Base-by-base conservation (phyloP, 371 early-diverging fungal species). In the Synchytrium microbalum region DNA sequence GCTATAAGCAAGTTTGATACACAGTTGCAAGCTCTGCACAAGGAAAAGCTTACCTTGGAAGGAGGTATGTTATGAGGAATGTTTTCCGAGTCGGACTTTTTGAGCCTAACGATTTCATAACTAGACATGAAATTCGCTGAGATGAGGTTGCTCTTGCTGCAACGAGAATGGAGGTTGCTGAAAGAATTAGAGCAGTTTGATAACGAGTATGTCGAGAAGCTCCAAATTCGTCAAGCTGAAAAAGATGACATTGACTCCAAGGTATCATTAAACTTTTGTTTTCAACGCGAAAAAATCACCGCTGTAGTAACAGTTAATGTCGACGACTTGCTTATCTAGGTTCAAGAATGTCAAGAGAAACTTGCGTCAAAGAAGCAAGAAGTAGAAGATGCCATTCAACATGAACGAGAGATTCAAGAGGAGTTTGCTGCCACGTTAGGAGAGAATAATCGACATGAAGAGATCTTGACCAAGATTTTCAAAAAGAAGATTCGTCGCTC, bases 181-280 rank as follows among this genome's bases (percentile, higher is more conserved):
- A 83, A 83, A 66, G 83, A 83, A 58, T 83, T 83, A 66, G 81
- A 83, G 63, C 75, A 77, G 69, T 64, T 72, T 61, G 83, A 83
- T 67, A 75, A 74, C 24, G 28, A n/a, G 0, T 62, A 81, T 23
- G 76, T 74, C 1, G 78, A 81, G 5, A 83, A 81, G 59, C 66
- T 81, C 24, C 24, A 56, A 10, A 31, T 52, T 28, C 81, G 80
- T 66, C 61, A 62, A 61, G 54, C 59, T 26, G 81, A 80, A 62
- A 78, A 78, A 64, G 65, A 63, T 30, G 83, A 78, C 8, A 75
- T 80, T 31, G 79, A 76, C 55, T 19, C 51, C 14, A 81, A 81
- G 70, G 78, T 81, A 54, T 0, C 33, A 57, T 26, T 10, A 24
- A 19, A 54, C 23, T 3, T 26, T 32, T 28, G 31, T 3, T 32